Percentiles rank a stretch among this genome's conserved stretches.
phyloP scores from a whole-genome alignment of 2,329 filamentous ascomycete genomes.

The Hypoxylon sp. region DNA sequence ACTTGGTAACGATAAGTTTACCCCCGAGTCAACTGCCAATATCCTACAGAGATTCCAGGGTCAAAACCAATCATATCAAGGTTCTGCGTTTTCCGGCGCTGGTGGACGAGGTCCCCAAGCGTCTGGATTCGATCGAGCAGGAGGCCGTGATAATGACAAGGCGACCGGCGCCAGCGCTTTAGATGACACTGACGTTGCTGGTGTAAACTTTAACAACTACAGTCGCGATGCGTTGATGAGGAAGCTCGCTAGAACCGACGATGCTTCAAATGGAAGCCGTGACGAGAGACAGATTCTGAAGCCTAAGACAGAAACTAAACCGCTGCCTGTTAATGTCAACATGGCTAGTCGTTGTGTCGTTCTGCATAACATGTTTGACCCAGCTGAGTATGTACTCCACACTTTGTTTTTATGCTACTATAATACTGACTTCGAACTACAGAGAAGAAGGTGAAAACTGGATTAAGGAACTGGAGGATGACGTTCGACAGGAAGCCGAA shows the following conservation, averaged over 20 bases:
- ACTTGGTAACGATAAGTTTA: constrained; percentile 99
- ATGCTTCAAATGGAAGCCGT: constrained; percentile 73
- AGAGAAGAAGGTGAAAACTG: constrained; percentile 90
- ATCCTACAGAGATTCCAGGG: constrained; percentile 92
- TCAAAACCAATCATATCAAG: constrained; percentile 83
- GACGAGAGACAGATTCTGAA: constrained; percentile 80
- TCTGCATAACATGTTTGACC: constrained; percentile 95
- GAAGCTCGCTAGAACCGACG: constrained; percentile 96
- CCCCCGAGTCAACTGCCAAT: constrained; percentile 93
- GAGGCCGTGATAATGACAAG: constrained; percentile 90
- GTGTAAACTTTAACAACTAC: constrained; percentile 99
- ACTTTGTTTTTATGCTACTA: neutral
- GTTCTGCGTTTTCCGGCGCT: constrained; percentile 90
- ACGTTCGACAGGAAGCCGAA: constrained; percentile 93
- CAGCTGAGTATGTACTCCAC: constrained; percentile 79
- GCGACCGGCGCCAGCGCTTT: constrained; percentile 91
- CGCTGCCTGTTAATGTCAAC: constrained; percentile 86
- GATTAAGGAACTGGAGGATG: constrained; percentile 94
- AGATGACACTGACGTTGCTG: constrained; percentile 96
- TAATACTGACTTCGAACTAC: constrained; percentile 53
- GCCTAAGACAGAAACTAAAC: constrained; percentile 82
- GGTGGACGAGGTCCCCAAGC: constrained; percentile 88
- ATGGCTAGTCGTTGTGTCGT: constrained; percentile 95
- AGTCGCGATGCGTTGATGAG: constrained; percentile 98
- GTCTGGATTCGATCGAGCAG: constrained; percentile 90